These are phyloP conservation scores for Candida tammaniensis DNA, from an alignment of 805 yeast genomes.

Conservation along the genomic window DNA sequence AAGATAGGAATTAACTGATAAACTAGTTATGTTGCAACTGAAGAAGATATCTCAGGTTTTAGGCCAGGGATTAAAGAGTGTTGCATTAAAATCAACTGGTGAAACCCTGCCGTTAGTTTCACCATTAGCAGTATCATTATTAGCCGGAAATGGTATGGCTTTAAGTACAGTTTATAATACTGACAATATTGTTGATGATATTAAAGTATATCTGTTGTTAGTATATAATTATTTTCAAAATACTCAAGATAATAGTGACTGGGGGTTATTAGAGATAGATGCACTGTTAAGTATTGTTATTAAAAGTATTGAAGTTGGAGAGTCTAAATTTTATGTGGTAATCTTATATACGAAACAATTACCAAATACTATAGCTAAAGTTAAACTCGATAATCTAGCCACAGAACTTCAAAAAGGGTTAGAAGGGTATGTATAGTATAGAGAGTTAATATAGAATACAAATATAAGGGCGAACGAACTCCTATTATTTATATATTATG, in stretches of 20 bases:
- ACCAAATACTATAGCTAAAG: conserved; percentile 33
- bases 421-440: conserved; percentile 33
- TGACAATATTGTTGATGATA: conserved; percentile 23
- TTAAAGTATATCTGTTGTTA: conserved; percentile 33
- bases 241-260: conserved; percentile 3
- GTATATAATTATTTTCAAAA: conserved; percentile 26
- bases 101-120: conserved; percentile 9
- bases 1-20: too few species aligned
- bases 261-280: conserved; percentile 22
- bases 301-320: conserved; percentile 15
- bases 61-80: conserved; percentile 28
- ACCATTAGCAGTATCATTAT: conserved; percentile 31
- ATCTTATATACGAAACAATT: conserved; percentile 28
- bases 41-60: conserved; percentile 35
- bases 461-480: neutral
- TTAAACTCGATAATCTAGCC: conserved; percentile 30
- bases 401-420: conserved; percentile 32
- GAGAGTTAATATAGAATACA: too few species aligned
- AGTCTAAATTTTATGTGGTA: conserved; percentile 22
- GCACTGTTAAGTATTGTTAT: conserved; percentile 25
- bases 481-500: conserved; percentile 6
- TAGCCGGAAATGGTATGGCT: conserved; percentile 37
- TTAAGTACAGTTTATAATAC: conserved; percentile 33
- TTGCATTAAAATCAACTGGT: conserved; percentile 5
- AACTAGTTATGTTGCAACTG: conserved; percentile 34